Evolutionary conservation across 2,329 filamentous ascomycete species (phyloP), one percentile per base, ranked within the genome.

Genomic region (Pyrenochaeta sp.): DNA sequence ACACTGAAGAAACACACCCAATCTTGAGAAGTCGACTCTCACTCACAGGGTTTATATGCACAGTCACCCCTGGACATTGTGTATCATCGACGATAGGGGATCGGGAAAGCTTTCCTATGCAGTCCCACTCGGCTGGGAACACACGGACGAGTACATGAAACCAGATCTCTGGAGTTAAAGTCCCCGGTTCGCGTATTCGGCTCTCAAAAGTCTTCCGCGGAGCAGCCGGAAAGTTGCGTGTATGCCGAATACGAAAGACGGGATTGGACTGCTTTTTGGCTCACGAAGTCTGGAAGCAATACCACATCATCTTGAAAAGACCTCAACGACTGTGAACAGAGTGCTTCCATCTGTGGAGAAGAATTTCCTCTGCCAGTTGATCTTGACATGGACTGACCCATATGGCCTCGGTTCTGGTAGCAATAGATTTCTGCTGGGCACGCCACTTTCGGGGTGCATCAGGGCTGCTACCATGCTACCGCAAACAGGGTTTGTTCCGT

Each of bases 21-120:
- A 45, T 45, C 32, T 54, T 39, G 54, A 61, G 55, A 46, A 61
- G 30, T 57, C 55, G 45, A 51, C 33, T 56, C 44, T 48, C 45
- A 41, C 40, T 51, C 54, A 39, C 45, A 43, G 41, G 35, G 43
- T 45, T 49, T 37, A 45, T 35, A 45, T 57, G 51, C 51, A 46
- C 27, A 30, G 27, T 43, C 30, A 44, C 35, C 52, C 52, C 45
- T 42, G 45, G 11, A 32, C 46, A 20, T 48, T 23, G 55, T 54
- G 44, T 54, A 50, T 45, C 23, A 32, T 44, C 31, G 18, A 30
- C 30, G 39, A 39, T 45, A 47, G 27, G 20, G 48, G 7, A 32
- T 49, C 21, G 33, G 23, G 31, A 27, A 50, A 17, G 42, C 32
- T 31, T 54, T 49, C 49, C 23, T 45, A 48, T 54, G 45, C 49